Percentiles rank a stretch among this genome's conserved stretches.
phyloP scores from a whole-genome alignment of 768 basidiomycete species.

The Mycena crocata region DNA sequence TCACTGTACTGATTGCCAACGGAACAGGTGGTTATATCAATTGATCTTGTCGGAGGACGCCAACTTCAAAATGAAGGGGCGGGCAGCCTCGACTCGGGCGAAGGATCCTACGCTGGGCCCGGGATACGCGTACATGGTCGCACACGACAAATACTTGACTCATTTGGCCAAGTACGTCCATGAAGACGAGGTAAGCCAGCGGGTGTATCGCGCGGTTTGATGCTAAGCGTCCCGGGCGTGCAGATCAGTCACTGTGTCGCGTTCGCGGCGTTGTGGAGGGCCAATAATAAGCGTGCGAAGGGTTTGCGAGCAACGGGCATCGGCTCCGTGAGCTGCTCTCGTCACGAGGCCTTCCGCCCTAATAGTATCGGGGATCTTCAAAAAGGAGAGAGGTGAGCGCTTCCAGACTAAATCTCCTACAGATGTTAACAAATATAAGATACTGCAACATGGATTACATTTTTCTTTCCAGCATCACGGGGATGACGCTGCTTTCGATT shows the following conservation, averaged over 20 bases:
- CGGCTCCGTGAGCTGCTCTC: constrained; percentile 32
- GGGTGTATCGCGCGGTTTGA: too few species aligned
- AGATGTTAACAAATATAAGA: constrained; percentile 1
- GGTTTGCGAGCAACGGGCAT: constrained; percentile 38
- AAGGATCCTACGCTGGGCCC: constrained; percentile 29
- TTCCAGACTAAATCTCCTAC: background rate
- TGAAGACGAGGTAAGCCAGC: constrained; percentile 12
- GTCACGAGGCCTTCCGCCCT: constrained; percentile 30
- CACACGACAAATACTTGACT: constrained; percentile 13
- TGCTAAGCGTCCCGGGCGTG: too few species aligned
- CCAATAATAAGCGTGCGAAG: constrained; percentile 29
- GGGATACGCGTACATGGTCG: constrained; percentile 33
- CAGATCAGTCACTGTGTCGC: constrained; percentile 33
- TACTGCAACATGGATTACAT: constrained; percentile 40
- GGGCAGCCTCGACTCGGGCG: constrained; percentile 8
- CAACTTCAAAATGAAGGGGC: constrained; percentile 34
- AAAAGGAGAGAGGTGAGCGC: constrained; percentile 36
- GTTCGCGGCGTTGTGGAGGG: constrained; percentile 24
- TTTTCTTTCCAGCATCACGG: constrained; percentile 17
- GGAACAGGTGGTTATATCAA: constrained; percentile 22
- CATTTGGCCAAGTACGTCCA: constrained; percentile 3
- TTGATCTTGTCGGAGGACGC: constrained; percentile 26
- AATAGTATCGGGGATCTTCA: constrained; percentile 41
- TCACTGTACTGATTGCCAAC: too few species aligned
- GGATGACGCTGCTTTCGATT: background rate